Base-by-base conservation (phyloP, 176 grass and related monocot species). In the Cenchrus purpureus region DNA sequence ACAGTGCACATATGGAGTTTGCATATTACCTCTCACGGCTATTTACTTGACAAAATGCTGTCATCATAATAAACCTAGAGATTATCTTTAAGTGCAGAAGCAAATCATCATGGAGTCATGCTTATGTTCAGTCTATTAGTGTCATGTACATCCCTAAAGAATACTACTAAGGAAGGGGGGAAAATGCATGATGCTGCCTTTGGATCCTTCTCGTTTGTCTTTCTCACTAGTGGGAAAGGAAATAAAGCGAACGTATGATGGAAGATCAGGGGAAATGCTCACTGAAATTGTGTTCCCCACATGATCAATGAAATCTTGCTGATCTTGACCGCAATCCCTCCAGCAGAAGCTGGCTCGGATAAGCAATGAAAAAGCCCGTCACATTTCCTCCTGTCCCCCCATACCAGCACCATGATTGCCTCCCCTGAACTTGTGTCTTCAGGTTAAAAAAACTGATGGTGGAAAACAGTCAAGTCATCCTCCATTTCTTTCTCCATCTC, bases 221-320 rank as follows among this genome's bases (percentile, higher is more conserved):
- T 80, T 80, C 15, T 70, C 54, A 14, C 58, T 45, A 80, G 77
- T 56, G 77, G 45, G 68, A 56, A 80, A 86, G 84, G 50, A 55
- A 86, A 76, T n/a, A 80, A 86, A 72, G 57, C 32, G 20, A 64
- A 73, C 55, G 64, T 73, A 73, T 73, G 57, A 86, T 80, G 84
- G 73, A 80, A 79, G 68, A 64, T 86, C 77, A 86, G 68, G 84
- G 73, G 58, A 80, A 65, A 86, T 74, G 68, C 84, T 73, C 77
- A 80, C 77, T 80, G 77, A 73, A 86, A 86, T 73, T 69, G 70
- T 79, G 84, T 73, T 80, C 76, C 76, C 76, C 57, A 42, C 84
- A 65, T 73, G 84, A 79, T 80, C 71, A 57, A 73, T 86, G 57
- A 86, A 73, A 86, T 74, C 77, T 45, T 73, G 58, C 68, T 80